Conservation (phyloP, 345 rosid species). For the Dimocarpus longan region DNA sequence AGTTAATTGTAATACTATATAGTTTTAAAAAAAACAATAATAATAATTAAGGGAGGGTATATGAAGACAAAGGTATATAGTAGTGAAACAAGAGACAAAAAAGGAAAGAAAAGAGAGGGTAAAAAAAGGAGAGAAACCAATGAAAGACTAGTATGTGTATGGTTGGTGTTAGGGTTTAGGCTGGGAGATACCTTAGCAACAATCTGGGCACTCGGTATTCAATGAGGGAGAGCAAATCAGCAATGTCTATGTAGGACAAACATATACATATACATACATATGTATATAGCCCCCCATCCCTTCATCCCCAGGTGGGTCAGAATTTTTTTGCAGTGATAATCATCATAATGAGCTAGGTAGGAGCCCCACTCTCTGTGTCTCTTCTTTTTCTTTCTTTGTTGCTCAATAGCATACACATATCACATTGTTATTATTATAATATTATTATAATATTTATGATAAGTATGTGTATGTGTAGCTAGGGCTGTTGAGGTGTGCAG, state of each 20-base stretch:
- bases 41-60: neutral
- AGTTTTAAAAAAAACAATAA: neutral
- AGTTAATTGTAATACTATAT: neutral
- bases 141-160: no score
- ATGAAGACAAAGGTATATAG: neutral
- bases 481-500: constrained; percentile 20
- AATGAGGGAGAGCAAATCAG: constrained; percentile 31
- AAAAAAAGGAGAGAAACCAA: no score
- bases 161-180: neutral
- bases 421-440: neutral
- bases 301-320: constrained; percentile 31
- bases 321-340: neutral
- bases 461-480: neutral
- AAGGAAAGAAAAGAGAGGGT: neutral
- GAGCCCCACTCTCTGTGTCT: neutral
- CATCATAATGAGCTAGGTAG: neutral
- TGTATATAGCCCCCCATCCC: constrained; percentile 17
- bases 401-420: neutral
- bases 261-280: neutral
- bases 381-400: no score
- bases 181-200: constrained; percentile 10
- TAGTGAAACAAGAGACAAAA: neutral
- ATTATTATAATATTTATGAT: neutral
- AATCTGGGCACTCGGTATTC: constrained; percentile 26
- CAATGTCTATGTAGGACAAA: neutral